A percentile compares a stretch with the other conserved stretches of the same genome.
Conservation (phyloP, 2,329 filamentous ascomycete species). For the Trichophyton simii region DNA sequence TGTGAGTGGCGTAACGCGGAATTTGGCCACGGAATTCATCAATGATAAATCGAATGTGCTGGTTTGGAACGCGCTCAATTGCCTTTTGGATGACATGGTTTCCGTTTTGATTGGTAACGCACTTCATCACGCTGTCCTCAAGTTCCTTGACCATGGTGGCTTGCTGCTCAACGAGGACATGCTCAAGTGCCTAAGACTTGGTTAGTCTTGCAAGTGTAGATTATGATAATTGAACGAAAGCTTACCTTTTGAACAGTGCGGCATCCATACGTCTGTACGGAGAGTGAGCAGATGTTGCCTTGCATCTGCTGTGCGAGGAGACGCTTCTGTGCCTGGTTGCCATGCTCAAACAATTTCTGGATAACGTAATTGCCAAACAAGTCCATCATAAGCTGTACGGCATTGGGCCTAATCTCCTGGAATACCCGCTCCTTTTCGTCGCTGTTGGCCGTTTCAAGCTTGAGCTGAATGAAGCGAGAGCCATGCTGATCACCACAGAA, state of each 20-base stretch:
- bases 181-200: constrained; percentile 58
- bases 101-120: constrained; percentile 77
- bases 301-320: constrained; percentile 76
- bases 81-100: constrained; percentile 96
- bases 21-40: constrained; percentile 66
- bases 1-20: constrained; percentile 59
- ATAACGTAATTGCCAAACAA: constrained; percentile 98
- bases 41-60: constrained; percentile 77
- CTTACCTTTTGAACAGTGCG: constrained; percentile 84
- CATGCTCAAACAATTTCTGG: constrained; percentile 94
- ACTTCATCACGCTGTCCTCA: constrained; percentile 58
- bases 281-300: constrained; percentile 66
- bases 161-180: constrained; percentile 87
- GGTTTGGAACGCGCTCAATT: constrained; percentile 64
- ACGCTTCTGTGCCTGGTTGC: constrained; percentile 86
- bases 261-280: constrained; percentile 83
- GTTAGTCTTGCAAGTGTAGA: not conserved
- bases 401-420: constrained; percentile 71
- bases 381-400: constrained; percentile 82
- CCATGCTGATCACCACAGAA: constrained; percentile 94
- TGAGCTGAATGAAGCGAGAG: constrained; percentile 88
- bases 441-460: constrained; percentile 82
- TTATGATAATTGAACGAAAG: constrained; percentile 9
- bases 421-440: constrained; percentile 92
- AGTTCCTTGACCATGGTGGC: constrained; percentile 71